phyloP scores from a whole-genome alignment of 495 filamentous ascomycete species.

The Viridothelium virens region DNA sequence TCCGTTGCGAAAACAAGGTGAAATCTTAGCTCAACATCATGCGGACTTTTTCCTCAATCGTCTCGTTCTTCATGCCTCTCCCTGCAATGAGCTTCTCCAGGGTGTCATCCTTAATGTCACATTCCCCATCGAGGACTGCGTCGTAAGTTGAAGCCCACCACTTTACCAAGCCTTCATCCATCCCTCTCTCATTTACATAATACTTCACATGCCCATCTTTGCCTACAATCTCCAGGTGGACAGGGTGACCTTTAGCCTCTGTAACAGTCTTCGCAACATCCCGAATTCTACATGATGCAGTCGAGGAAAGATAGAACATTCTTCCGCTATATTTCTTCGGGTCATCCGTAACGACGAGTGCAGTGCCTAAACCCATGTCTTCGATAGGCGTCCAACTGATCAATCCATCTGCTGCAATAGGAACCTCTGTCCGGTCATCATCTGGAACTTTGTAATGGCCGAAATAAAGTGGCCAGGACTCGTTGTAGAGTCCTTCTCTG shows the following conservation, averaged over 20 bases:
- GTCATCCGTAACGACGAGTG: constrained; percentile 31
- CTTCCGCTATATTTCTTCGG: constrained; percentile 31
- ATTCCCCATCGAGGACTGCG: constrained; percentile 40
- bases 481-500: constrained; percentile 58
- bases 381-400: constrained; percentile 40
- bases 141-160: constrained; percentile 44
- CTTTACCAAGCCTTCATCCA: constrained; percentile 30
- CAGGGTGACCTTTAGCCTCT: constrained; percentile 29
- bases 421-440: constrained; percentile 30
- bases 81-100: constrained; percentile 34
- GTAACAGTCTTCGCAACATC: constrained; percentile 36
- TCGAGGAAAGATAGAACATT: constrained; percentile 37
- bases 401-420: constrained; percentile 38
- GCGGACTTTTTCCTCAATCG: constrained; percentile 18
- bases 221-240: constrained; percentile 33
- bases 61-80: constrained; percentile 30
- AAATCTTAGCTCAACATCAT: neutral
- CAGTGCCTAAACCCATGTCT: constrained; percentile 40
- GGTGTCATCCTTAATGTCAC: constrained; percentile 36
- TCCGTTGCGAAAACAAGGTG: too few species aligned
- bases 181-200: constrained; percentile 35
- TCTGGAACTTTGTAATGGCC: constrained; percentile 46
- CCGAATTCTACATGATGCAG: constrained; percentile 27
- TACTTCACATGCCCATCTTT: constrained; percentile 36
- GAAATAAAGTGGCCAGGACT: constrained; percentile 63